Base-by-base conservation (phyloP, 2,329 filamentous ascomycete species). In the Fusarium napiforme region DNA sequence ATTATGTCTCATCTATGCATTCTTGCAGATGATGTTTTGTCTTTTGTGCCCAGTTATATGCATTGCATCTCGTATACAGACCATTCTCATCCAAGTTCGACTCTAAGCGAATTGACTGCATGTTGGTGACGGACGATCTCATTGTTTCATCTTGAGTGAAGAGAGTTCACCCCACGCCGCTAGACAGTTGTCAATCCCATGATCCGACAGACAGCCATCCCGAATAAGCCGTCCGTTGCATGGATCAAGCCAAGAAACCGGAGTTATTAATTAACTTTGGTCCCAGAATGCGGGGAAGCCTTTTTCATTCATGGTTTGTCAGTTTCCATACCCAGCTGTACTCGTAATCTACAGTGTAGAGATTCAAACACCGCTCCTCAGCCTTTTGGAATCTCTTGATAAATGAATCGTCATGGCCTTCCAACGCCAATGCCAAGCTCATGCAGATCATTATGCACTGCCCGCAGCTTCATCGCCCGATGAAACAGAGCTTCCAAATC, bases 391-490 rank as follows among this genome's bases (percentile, higher is more conserved):
- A 32, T 34, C 34, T 36, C 16, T 34, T 7, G 32, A 34, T 34
- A 3, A 23, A 32, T 50, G 16, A 34, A 23, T 34, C n/a, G n/a
- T 4, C 16, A 23, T 16, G 16, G 16, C 40, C 21, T 23, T 42
- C 60, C 56, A 67, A 45, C 42, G 16, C 30, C 23, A 64, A 60
- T 60, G 62, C 52, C 65, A 63, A 61, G 45, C 56, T 64, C 46
- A 75, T 77, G 75, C 68, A 69, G 71, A 75, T 77, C 73, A 73
- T 74, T 53, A 72, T 75, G 67, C 74, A 76, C 64, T 56, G 64
- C 56, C 57, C 52, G 40, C 58, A 42, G 60, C 50, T 64, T 64
- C 57, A 56, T 53, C 43, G 15, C 30, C 59, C 28, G 67, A 68
- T 28, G 46, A 39, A 52, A 64, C 50, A 60, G 50, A 52, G 23